Evolutionary conservation across 2,329 filamentous ascomycete genomes (phyloP), one percentile per base, ranked within the genome.

Genomic region (Penicillium decumbens): DNA sequence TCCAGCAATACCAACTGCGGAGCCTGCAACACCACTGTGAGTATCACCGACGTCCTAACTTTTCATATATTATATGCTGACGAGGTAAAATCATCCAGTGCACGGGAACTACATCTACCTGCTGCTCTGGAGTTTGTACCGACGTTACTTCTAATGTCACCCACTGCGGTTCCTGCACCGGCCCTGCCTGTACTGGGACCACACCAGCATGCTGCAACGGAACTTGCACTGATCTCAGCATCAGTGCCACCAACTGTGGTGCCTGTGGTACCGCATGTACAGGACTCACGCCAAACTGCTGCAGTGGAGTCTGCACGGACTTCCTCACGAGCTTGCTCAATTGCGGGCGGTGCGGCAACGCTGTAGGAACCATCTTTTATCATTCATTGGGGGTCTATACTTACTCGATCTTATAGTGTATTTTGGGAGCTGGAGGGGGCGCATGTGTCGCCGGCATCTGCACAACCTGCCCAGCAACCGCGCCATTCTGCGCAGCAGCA

Each of bases 61-160:
- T 18, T 18, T 18, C 15, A 18, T 18, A 18, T 18, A 18, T 18
- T 18, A 20, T 28, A 6, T 10, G 3, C 27, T 29, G 13, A 28
- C 5, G 6, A 20, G 8, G n/a, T 30, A 7, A 30, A 10, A 18
- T 15, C 4, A 18, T 27, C 10, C 23, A 54, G 52, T 54, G 52
- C 18, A 43, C 43, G 24, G 6, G 41, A 39, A 40, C 41, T 8
- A 35, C 50, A 10, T 23, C 50, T 39, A 41, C 46, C 18, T 57
- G 55, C 35, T 58, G 55, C 37, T 50, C 46, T 32, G 55, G 54
- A 6, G 51, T 32, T 20, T 58, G 53, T 12, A 49, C 13, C 1
- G 55, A 58, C 35, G n/a, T 54, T 1, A 42, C 35, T 5, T 45
- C 37, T 0, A 41, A 56, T 15, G 4, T 44, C 3, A 37, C 47